These are phyloP conservation scores for Rhizophagus clarus DNA, from an alignment of 192 early-diverging fungal genomes.

Conservation along the genomic window DNA sequence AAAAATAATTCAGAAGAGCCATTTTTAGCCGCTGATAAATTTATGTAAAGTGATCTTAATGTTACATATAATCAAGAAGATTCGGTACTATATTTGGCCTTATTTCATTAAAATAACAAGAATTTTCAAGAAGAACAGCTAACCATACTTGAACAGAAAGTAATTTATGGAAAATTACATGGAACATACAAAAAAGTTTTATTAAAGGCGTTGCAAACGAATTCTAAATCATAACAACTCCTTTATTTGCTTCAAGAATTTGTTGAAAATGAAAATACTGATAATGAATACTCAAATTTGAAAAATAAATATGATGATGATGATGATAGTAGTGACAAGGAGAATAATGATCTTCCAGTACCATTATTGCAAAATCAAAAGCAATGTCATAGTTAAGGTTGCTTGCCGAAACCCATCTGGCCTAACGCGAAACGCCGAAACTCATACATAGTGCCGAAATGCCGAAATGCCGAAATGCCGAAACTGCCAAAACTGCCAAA, in stretches of 20 bases:
- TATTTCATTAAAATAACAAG: background rate
- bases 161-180: background rate
- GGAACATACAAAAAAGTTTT: background rate
- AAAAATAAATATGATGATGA: too few relatives aligned
- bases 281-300: too few relatives aligned
- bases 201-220: background rate
- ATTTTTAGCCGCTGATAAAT: constrained; percentile 9
- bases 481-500: too few relatives aligned
- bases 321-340: too few relatives aligned
- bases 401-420: too few relatives aligned
- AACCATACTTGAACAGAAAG: constrained; percentile 1
- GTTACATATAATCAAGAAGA: background rate
- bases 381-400: too few relatives aligned
- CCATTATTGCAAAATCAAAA: too few relatives aligned
- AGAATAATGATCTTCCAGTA: too few relatives aligned
- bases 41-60: background rate
- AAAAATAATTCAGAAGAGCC: background rate
- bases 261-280: background rate
- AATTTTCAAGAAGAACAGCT: background rate
- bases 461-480: too few relatives aligned
- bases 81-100: background rate
- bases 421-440: too few relatives aligned
- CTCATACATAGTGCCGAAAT: too few relatives aligned
- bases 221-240: constrained; percentile 1
- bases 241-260: constrained; percentile 11